A percentile compares a stretch with the other conserved stretches of the same genome.
Conservation (phyloP, 495 filamentous ascomycete species). For the Penicillium turbatum region DNA sequence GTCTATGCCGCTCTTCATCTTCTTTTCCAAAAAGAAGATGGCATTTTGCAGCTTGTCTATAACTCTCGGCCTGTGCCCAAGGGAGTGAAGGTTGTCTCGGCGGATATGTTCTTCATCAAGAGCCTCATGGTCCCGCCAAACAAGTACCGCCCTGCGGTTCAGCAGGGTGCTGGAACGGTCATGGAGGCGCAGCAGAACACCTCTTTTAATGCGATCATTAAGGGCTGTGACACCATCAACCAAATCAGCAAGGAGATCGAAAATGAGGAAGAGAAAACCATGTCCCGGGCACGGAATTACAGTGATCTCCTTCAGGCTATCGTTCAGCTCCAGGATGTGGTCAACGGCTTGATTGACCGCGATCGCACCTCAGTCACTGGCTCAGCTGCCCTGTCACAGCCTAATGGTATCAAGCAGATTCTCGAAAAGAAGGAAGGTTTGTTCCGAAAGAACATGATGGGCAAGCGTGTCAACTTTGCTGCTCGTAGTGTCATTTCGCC, state of each 20-base stretch:
- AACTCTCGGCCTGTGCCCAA: conserved; percentile 58
- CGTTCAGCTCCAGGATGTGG: conserved; percentile 77
- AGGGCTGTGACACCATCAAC: conserved; percentile 61
- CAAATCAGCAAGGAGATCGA: conserved; percentile 72
- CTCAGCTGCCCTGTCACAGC: conserved; percentile 43
- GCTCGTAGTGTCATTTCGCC: conserved; percentile 97
- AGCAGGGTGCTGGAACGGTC: conserved; percentile 69
- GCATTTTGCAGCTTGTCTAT: conserved; percentile 77
- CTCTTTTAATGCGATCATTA: conserved; percentile 75
- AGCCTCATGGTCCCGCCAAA: conserved; percentile 85
- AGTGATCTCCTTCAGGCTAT: conserved; percentile 66
- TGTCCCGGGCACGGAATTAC: conserved; percentile 47
- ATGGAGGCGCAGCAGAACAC: conserved; percentile 82
- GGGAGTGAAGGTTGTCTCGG: conserved; percentile 49
- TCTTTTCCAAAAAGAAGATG: conserved; percentile 82
- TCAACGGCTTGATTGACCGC: conserved; percentile 86
- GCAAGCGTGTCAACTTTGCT: conserved; percentile 98
- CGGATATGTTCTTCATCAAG: conserved; percentile 92
- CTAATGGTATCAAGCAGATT: conserved; percentile 87
- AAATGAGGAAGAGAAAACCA: conserved; percentile 38
- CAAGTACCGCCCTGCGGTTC: conserved; percentile 84
- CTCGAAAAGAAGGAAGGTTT: conserved; percentile 98
- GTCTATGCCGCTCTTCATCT: conserved; percentile 69
- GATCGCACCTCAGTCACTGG: conserved; percentile 79
- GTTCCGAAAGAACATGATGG: conserved; percentile 99